Conservation (phyloP, 2,329 filamentous ascomycete species). For the Xylariaceae sp. region DNA sequence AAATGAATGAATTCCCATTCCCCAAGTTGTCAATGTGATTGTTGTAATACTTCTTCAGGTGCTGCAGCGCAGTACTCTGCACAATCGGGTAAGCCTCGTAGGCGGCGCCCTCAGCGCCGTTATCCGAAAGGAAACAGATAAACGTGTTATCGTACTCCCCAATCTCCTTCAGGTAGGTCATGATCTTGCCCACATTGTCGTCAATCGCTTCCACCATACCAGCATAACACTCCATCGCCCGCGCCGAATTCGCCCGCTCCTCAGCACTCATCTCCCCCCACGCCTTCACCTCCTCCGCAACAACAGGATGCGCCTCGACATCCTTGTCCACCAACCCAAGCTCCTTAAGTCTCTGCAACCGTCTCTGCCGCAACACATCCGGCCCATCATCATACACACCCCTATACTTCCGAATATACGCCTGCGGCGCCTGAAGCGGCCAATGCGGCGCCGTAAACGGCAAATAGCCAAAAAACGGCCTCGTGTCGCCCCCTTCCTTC, state of each 20-base stretch:
- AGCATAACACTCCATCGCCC: conserved; percentile 57
- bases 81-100: conserved; percentile 56
- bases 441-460: conserved; percentile 60
- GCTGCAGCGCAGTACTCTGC: conserved; percentile 45
- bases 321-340: conserved; percentile 50
- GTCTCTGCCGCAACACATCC: conserved; percentile 47
- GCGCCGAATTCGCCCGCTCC: conserved; percentile 43
- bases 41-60: conserved; percentile 52
- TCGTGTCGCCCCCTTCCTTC: conserved; percentile 32
- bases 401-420: conserved; percentile 52
- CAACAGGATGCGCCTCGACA: conserved; percentile 46
- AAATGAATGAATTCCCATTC: conserved; percentile 52
- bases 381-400: conserved; percentile 58
- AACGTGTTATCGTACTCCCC: conserved; percentile 60
- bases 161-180: conserved; percentile 49
- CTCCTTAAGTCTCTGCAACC: conserved; percentile 51
- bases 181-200: conserved; percentile 52
- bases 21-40: conserved; percentile 55
- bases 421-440: conserved; percentile 54
- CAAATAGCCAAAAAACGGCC: conserved; percentile 55
- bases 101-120: conserved; percentile 55
- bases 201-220: conserved; percentile 62
- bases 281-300: conserved; percentile 43
- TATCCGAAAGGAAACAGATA: conserved; percentile 59
- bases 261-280: conserved; percentile 45